These are phyloP conservation scores for Tetrapisispora namnaoensis DNA, from an alignment of 805 yeast genomes.

Conservation along the genomic window DNA sequence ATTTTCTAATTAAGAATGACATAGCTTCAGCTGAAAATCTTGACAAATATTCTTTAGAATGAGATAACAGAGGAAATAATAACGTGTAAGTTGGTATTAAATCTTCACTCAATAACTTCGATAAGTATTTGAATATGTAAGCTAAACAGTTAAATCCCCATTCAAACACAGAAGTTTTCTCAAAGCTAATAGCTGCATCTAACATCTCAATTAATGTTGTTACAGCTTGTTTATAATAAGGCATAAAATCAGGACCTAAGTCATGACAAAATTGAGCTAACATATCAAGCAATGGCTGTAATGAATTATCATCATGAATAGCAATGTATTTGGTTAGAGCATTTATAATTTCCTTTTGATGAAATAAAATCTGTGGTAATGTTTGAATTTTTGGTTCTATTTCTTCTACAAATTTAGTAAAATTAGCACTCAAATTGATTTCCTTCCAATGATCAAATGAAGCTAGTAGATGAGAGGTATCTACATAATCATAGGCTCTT, in stretches of 20 bases:
- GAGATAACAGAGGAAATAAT: conserved; percentile 52
- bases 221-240: conserved; percentile 50
- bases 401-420: conserved; percentile 50
- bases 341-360: conserved; percentile 52
- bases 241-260: conserved; percentile 82
- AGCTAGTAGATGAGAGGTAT: conserved; percentile 67
- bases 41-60: conserved; percentile 54
- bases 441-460: conserved; percentile 84
- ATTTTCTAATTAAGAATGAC: conserved; percentile 70
- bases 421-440: conserved; percentile 64
- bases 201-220: conserved; percentile 38
- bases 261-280: conserved; percentile 84
- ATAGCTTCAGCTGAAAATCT: conserved; percentile 87
- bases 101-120: conserved; percentile 52
- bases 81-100: conserved; percentile 58
- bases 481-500: conserved; percentile 61
- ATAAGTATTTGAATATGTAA: conserved; percentile 78
- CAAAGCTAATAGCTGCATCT: conserved; percentile 36
- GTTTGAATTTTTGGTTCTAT: conserved; percentile 52
- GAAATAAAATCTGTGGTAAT: conserved; percentile 70
- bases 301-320: conserved; percentile 54
- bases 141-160: conserved; percentile 80
- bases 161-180: conserved; percentile 58
- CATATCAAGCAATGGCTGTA: conserved; percentile 74
- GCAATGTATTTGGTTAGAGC: conserved; percentile 38